Evolutionary conservation across 2,329 filamentous ascomycete genomes (phyloP).

Genomic region (Cryoendolithus antarcticus): DNA sequence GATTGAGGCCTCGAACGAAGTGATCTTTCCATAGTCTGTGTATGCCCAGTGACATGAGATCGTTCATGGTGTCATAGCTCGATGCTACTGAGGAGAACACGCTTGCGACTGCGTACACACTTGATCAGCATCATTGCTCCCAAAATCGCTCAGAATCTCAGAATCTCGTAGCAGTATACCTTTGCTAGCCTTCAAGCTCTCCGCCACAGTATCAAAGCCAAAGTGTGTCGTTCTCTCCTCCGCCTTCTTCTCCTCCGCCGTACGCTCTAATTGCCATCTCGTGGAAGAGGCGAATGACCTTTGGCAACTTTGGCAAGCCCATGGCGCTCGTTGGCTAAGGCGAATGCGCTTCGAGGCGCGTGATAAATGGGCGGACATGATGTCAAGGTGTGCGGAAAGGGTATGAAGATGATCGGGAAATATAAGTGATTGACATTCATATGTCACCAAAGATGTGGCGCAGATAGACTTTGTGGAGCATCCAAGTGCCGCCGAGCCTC

Average conservation of each 20-base stretch:
- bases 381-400: no score
- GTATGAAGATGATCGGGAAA: no score
- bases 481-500: no score
- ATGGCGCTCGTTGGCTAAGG: constrained; percentile 6
- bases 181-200: constrained; percentile 61
- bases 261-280: constrained; percentile 14
- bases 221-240: constrained; percentile 67
- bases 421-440: no score
- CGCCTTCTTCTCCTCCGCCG: constrained; percentile 25
- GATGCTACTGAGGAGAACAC: constrained; percentile 94
- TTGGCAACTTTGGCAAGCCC: constrained; percentile 7
- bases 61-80: constrained; percentile 97
- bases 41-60: constrained; percentile 95
- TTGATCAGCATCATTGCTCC: no score
- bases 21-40: constrained; percentile 96
- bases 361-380: constrained; percentile 8
- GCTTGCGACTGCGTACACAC: constrained; percentile 48
- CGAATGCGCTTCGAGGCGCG: constrained; percentile 22
- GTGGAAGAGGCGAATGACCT: constrained; percentile 3
- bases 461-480: no score
- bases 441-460: no score
- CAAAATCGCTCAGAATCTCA: no score
- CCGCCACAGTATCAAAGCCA: constrained; percentile 74
- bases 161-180: constrained; percentile 29
- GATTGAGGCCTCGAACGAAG: constrained; percentile 85